Evolutionary conservation across 768 basidiomycete genomes (phyloP).

Genomic region (Collybia sp.): DNA sequence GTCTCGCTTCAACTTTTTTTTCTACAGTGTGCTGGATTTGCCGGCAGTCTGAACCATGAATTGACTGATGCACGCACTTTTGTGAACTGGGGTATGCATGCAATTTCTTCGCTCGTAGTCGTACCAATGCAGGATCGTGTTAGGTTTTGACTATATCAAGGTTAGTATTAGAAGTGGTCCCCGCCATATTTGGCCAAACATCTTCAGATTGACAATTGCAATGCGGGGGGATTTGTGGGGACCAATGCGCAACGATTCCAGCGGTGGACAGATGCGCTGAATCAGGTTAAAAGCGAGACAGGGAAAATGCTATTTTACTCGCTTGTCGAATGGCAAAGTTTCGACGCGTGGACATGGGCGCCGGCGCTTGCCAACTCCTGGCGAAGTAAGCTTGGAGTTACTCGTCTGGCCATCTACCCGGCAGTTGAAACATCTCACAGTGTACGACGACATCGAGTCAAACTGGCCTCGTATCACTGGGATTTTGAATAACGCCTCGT

Average conservation of each 20-base stretch:
- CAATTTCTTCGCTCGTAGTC: too few relatives aligned
- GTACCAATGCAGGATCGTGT: not conserved
- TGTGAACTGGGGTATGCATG: constrained; percentile 15
- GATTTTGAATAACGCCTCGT: constrained; percentile 20
- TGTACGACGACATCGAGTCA: constrained; percentile 17
- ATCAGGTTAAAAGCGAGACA: constrained; percentile 16
- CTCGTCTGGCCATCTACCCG: not conserved
- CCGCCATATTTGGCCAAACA: not conserved
- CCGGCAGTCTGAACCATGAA: constrained; percentile 20
- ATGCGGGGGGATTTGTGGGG: constrained; percentile 12
- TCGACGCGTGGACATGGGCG: constrained; percentile 22
- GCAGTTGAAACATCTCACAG: constrained; percentile 1
- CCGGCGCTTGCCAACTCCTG: constrained; percentile 18
- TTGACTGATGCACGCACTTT: constrained; percentile 19
- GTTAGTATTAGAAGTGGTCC: not conserved
- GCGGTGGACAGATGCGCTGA: constrained; percentile 18
- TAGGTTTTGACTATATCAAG: constrained; percentile 21
- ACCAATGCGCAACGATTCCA: constrained; percentile 17
- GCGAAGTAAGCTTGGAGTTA: constrained; percentile 10
- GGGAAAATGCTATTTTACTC: constrained; percentile 20
- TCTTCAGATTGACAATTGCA: constrained; percentile 15
- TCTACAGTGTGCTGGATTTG: constrained; percentile 17
- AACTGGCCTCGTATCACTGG: constrained; percentile 17
- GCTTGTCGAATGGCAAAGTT: constrained; percentile 21
- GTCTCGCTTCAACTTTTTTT: not conserved